phyloP scores from a whole-genome alignment of 306 rosid species.

The Myrica gale region DNA sequence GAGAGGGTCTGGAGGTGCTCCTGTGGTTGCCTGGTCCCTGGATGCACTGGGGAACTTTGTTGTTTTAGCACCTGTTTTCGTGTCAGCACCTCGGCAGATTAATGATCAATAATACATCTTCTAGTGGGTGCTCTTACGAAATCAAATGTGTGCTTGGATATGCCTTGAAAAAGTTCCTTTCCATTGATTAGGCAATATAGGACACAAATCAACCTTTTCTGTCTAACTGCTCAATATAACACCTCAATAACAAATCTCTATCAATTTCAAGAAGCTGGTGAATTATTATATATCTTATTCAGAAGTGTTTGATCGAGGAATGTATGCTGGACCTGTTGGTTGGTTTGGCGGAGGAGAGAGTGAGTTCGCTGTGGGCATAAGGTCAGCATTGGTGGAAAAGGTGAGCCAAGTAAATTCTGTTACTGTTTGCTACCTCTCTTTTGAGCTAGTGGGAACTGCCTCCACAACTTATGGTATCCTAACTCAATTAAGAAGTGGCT shows the following conservation, averaged over 20 bases:
- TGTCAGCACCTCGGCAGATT: background rate
- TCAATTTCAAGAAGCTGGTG: conserved; percentile 7
- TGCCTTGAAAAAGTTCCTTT: conserved; percentile 7
- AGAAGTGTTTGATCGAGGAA: conserved; percentile 93
- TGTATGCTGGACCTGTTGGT: conserved; percentile 99
- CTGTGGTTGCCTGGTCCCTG: background rate
- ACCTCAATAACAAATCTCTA: conserved; percentile 17
- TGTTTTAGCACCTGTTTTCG: background rate
- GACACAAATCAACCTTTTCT: background rate
- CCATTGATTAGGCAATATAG: background rate
- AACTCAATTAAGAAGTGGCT: conserved; percentile 11
- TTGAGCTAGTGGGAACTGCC: background rate
- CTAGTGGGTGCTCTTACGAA: background rate
- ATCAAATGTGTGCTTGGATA: background rate
- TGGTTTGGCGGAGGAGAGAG: conserved; percentile 99
- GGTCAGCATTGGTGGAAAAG: conserved; percentile 88
- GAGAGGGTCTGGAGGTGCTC: background rate
- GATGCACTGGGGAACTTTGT: background rate
- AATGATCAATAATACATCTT: background rate
- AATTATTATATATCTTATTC: conserved; percentile 26
- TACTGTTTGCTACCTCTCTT: conserved; percentile 9
- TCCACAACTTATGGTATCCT: conserved; percentile 16
- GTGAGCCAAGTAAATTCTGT: conserved; percentile 37
- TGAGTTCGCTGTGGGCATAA: conserved; percentile 94
- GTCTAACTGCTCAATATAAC: conserved; percentile 4